Evolutionary conservation across 768 basidiomycete genomes (phyloP).

Genomic region (Vararia minispora): DNA sequence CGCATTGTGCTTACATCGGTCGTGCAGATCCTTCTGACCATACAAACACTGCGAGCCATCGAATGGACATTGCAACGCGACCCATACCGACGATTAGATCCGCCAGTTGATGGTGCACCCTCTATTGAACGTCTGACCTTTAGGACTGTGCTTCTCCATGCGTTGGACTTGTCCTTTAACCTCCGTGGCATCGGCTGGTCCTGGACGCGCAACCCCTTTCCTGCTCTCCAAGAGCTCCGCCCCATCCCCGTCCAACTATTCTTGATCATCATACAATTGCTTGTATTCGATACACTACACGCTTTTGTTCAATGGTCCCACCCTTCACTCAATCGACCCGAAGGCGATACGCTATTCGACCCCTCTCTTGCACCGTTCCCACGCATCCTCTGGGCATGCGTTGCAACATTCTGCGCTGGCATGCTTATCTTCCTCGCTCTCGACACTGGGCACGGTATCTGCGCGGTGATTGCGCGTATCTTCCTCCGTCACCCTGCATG

Average conservation of each 20-base stretch:
- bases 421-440: constrained; percentile 8
- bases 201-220: constrained; percentile 31
- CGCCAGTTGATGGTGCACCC: no score
- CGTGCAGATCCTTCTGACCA: no score
- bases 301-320: neutral
- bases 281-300: constrained; percentile 3
- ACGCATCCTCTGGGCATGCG: neutral
- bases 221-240: neutral
- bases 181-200: constrained; percentile 53
- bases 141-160: constrained; percentile 20
- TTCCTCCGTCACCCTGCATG: constrained; percentile 20
- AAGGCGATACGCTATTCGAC: constrained; percentile 5
- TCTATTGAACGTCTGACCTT: no score
- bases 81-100: no score
- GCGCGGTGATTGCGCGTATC: constrained; percentile 16
- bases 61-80: no score
- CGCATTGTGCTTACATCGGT: no score
- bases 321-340: constrained; percentile 2
- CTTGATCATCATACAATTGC: constrained; percentile 2
- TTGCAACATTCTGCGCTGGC: constrained; percentile 3
- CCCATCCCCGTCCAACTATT: no score
- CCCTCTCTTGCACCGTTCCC: neutral
- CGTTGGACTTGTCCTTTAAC: constrained; percentile 37
- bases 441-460: constrained; percentile 15
- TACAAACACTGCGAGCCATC: no score